Base-by-base conservation (phyloP, 108 stramenopile genomes). In the Parietichytrium sp. region DNA sequence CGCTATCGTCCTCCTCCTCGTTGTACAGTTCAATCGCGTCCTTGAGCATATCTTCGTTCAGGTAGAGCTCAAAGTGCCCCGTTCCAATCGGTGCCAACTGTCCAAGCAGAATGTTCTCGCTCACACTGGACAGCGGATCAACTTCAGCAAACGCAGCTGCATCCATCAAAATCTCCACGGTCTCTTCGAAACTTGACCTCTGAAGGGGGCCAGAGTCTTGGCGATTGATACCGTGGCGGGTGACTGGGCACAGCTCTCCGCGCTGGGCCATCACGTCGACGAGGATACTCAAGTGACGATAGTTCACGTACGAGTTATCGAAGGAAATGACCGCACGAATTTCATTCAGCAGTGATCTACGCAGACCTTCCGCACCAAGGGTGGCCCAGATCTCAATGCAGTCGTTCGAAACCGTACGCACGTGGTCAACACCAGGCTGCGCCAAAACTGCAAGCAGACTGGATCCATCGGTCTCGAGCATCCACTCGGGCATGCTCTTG, bases 201-300 rank as follows among this genome's bases (percentile, higher is more conserved):
- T 97, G 87, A 53, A 99, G 82, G 6, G 98, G 97, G 2, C 98
- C 98, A 79, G 92, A 91, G 79, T 96, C 97, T 20, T 94, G 95
- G 49, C 96, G 93, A 83, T 99, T 99, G 86, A 99, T 99, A 31
- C 98, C 98, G 82, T 99, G 98, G 49, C 98, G 92, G 79, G 96
- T 94, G 77, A 99, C 94, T 31, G 98, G 96, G 93, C 94, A 95
- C 47, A 99, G 88, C 78, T 95, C 91, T 0, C 98, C 98, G 50
- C 96, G 93, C 92, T 96, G 95, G 6, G 97, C 97, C 98, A 99
- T 99, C 10, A 94, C 94, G 85, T 99, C 98, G 27, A 95, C 95
- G 15, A 99, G 91, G 54, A 93, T 92, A n/a, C 95, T 93, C 81
- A 99, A 82, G 84, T 99, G 98, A 52, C 98, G 95, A 85, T 99